A percentile compares a stretch with the other conserved stretches of the same genome.
Evolutionary conservation across 495 filamentous ascomycete genomes (phyloP).

Genomic region (Talaromyces proteolyticus): DNA sequence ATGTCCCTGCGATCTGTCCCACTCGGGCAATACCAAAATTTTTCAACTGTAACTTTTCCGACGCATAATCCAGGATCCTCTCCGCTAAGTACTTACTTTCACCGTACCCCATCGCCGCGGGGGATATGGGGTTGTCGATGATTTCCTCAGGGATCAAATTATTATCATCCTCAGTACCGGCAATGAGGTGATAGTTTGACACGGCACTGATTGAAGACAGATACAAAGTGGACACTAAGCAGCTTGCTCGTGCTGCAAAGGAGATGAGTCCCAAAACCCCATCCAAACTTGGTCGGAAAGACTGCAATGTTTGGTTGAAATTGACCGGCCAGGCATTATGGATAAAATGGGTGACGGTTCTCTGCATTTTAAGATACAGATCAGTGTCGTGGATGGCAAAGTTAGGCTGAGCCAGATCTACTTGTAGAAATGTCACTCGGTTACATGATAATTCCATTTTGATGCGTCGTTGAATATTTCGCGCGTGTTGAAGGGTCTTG

Average conservation of each 20-base stretch:
- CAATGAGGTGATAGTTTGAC: constrained; percentile 9
- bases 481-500: constrained; percentile 1
- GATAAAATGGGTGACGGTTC: constrained; percentile 14
- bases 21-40: constrained; percentile 9
- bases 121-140: constrained; percentile 8
- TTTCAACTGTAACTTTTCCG: constrained; percentile 3
- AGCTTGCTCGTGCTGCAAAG: constrained; percentile 6
- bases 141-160: constrained; percentile 9
- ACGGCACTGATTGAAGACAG: constrained; percentile 6
- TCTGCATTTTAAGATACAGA: constrained; percentile 9
- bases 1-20: constrained; percentile 18
- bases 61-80: constrained; percentile 10
- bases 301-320: constrained; percentile 21
- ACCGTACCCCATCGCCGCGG: constrained; percentile 15
- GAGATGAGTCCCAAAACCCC: constrained; percentile 18
- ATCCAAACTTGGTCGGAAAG: constrained; percentile 21
- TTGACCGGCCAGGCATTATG: constrained; percentile 32
- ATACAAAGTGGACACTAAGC: constrained; percentile 15
- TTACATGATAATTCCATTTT: background rate
- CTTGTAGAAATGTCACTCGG: constrained; percentile 8
- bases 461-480: constrained; percentile 3
- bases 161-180: background rate
- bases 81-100: constrained; percentile 18
- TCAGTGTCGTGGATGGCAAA: constrained; percentile 15
- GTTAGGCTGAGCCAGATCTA: constrained; percentile 14